Conservation (phyloP, 768 basidiomycete species). For the Pleurotus platypus region DNA sequence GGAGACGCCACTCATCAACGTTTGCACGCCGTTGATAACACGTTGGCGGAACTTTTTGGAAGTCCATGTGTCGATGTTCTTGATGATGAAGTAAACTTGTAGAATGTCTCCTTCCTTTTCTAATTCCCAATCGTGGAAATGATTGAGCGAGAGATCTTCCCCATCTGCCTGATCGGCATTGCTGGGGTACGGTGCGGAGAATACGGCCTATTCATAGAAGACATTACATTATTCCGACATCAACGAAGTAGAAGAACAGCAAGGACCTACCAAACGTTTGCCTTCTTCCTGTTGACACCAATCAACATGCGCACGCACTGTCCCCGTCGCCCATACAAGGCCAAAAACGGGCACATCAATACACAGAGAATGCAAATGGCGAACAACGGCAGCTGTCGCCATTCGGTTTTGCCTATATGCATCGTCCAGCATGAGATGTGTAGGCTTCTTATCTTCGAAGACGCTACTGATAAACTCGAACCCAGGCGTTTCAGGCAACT, state of each 20-base stretch:
- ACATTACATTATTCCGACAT: not conserved
- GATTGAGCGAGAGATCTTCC: constrained; percentile 7
- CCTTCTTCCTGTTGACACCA: constrained; percentile 38
- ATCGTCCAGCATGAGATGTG: constrained; percentile 42
- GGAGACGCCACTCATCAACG: constrained; percentile 30
- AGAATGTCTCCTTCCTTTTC: constrained; percentile 41
- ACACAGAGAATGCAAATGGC: constrained; percentile 46
- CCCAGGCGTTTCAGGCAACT: constrained; percentile 39
- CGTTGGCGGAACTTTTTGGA: constrained; percentile 35
- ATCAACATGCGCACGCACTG: constrained; percentile 52
- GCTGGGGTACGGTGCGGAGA: constrained; percentile 44
- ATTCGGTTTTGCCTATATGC: constrained; percentile 60
- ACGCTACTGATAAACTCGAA: constrained; percentile 54
- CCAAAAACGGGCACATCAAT: constrained; percentile 48
- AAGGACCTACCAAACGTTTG: constrained; percentile 29
- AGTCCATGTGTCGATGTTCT: constrained; percentile 55
- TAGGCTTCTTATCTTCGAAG: constrained; percentile 61
- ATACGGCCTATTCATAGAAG: constrained; percentile 32
- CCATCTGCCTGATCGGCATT: constrained; percentile 12
- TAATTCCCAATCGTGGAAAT: constrained; percentile 49
- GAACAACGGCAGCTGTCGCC: constrained; percentile 44
- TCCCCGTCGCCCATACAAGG: constrained; percentile 49
- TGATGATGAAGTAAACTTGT: constrained; percentile 45
- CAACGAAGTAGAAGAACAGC: not conserved
- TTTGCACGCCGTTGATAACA: constrained; percentile 34